Base-by-base conservation (phyloP, 352 stramenopile genomes). In the Phytophthora syringae region DNA sequence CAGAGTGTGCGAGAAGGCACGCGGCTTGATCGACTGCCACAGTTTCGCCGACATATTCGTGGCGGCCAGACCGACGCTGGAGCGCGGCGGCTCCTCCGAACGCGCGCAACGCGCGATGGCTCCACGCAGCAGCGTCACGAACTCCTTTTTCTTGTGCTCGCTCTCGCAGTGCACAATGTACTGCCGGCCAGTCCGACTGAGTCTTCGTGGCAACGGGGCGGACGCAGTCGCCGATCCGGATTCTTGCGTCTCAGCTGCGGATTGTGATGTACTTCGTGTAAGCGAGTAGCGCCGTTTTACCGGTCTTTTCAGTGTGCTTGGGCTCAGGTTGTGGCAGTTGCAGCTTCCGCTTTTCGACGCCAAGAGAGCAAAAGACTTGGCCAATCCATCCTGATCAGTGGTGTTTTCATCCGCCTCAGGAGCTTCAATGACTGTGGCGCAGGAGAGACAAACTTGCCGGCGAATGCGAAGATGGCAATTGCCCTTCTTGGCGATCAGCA, bases 381-480 rank as follows among this genome's bases (percentile, higher is more conserved):
- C 11, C n/a, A 34, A 50, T 9, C 20, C 18, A n/a, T 37, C 18
- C 0, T 54, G 25, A 5, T 3, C 3, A 42, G 36, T 7, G 21
- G 32, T 27, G n/a, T 63, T 36, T 47, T 40, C 53, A 39, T 42
- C 21, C 11, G 22, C 49, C 20, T 70, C 40, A 10, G 37, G 45
- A 22, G 67, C 60, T 34, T 84, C 76, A 28, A 77, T 34, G 24
- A 89, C 57, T 1, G 59, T 60, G 1, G 77, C 79, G 28, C 81
- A 90, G 5, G 79, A 86, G 39, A 90, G 67, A 52, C 81, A 90
- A 59, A 90, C 74, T 53, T 87, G 75, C 11, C 70, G 76, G n/a
- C 72, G 70, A 51, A 90, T 71, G 52, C 85, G 84, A 24, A 90
- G 70, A 40, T 72, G 72, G 11, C 77, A 72, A 15, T 76, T 80